Evolutionary conservation across 768 basidiomycete species (phyloP).

Genomic region (Cystofilobasidium macerans): DNA sequence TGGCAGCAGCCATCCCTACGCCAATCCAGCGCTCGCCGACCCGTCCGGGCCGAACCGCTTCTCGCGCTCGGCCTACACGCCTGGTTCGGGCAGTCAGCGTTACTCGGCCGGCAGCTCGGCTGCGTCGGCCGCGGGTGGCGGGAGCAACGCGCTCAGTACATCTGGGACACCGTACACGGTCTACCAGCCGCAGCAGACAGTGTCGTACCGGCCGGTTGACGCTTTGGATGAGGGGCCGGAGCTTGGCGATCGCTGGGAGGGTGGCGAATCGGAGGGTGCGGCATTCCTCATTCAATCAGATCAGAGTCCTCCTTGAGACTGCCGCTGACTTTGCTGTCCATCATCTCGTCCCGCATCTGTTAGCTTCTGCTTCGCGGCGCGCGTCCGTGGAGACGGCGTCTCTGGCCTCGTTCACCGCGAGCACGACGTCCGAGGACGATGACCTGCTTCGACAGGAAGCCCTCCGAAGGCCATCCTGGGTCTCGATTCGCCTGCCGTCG

Average conservation of each 20-base stretch:
- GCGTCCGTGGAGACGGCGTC: not conserved
- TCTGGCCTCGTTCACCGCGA: not conserved
- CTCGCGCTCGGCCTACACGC: not conserved
- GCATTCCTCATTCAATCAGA: too few species aligned
- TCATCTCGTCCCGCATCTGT: too few species aligned
- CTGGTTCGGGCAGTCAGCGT: not conserved
- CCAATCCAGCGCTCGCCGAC: not conserved
- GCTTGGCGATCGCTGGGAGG: not conserved
- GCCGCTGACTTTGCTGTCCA: not conserved
- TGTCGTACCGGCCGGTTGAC: not conserved
- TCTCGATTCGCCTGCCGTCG: slow-evolving; percentile 12
- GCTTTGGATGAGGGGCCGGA: not conserved
- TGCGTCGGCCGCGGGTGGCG: not conserved
- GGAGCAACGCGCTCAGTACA: too few species aligned
- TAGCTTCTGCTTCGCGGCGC: not conserved
- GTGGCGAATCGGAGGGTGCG: not conserved
- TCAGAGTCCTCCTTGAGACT: not conserved
- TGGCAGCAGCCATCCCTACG: not conserved
- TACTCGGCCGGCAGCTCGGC: too few species aligned
- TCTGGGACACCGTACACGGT: slow-evolving; percentile 19
- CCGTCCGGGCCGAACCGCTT: not conserved
- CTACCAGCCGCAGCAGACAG: slow-evolving; percentile 5
- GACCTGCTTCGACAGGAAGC: slow-evolving; percentile 6
- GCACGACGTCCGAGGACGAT: slow-evolving; percentile 1
- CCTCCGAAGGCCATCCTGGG: slow-evolving; percentile 14